Percentiles rank a stretch among this genome's conserved stretches.
These are phyloP conservation scores for Phylloboletellus chloephorus DNA, from an alignment of 1,284 basidiomycete species.

Conservation along the genomic window DNA sequence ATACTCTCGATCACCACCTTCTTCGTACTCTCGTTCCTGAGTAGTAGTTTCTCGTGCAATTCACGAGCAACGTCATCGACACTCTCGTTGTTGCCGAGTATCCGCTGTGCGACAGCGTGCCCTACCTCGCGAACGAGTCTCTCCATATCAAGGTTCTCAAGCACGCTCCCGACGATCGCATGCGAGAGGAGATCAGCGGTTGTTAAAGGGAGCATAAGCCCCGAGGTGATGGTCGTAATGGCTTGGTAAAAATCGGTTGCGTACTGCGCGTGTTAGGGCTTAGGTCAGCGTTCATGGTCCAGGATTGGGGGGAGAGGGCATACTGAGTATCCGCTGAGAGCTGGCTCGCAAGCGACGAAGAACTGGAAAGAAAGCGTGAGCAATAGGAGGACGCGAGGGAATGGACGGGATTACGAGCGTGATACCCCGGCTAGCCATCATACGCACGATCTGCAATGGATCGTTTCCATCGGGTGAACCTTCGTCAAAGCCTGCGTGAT, in stretches of 20 bases:
- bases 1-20: conserved; percentile 96
- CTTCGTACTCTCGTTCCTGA: conserved; percentile 96
- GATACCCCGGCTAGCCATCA: conserved; percentile 89
- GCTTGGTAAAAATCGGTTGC: conserved; percentile 96
- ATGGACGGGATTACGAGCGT: conserved; percentile 54
- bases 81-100: conserved; percentile 84
- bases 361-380: conserved; percentile 49
- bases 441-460: conserved; percentile 80
- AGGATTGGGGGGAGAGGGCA: conserved; percentile 29
- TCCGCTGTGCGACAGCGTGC: conserved; percentile 86
- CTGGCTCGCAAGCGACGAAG: conserved; percentile 98
- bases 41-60: conserved; percentile 84
- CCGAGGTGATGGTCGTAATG: conserved; percentile 87
- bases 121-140: conserved; percentile 92
- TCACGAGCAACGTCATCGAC: conserved; percentile 95
- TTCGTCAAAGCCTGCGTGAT: conserved; percentile 71
- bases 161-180: conserved; percentile 93
- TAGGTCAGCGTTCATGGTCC: conserved; percentile 15
- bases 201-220: conserved; percentile 92
- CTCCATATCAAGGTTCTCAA: conserved; percentile 99
- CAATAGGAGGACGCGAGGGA: not conserved
- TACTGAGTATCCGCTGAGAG: conserved; percentile 88
- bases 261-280: conserved; percentile 45
- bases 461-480: conserved; percentile 92
- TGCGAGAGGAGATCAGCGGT: conserved; percentile 95